Conservation (phyloP, 345 rosid species). For the Citrus reticulata region DNA sequence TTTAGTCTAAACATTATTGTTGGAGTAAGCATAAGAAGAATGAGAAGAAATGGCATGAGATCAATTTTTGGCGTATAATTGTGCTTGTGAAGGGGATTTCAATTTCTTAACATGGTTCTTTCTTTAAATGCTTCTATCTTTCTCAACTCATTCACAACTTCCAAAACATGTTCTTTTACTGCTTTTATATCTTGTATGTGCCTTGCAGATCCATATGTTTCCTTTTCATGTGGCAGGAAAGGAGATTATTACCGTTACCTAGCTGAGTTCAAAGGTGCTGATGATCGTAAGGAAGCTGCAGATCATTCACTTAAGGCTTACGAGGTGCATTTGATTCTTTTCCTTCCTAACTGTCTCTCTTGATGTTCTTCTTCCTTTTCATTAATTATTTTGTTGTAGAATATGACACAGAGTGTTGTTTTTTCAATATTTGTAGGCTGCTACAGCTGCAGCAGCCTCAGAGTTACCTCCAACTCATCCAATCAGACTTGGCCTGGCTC, state of each 20-base stretch:
- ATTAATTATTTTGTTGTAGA: background rate
- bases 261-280: conserved; percentile 45
- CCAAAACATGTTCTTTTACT: background rate
- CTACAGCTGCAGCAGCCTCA: conserved; percentile 39
- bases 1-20: background rate
- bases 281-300: conserved; percentile 52
- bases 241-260: conserved; percentile 54
- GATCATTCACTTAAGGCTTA: conserved; percentile 57
- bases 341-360: background rate
- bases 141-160: background rate
- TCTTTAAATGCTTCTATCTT: background rate
- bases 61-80: background rate
- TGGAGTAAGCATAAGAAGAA: background rate
- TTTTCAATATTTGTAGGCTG: conserved; percentile 33
- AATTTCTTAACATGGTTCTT: background rate
- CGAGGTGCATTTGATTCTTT: conserved; percentile 29
- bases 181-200: background rate
- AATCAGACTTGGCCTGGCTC: conserved; percentile 76
- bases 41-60: background rate
- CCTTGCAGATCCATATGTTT: background rate
- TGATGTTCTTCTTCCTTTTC: background rate
- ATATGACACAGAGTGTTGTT: background rate
- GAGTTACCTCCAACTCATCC: conserved; percentile 80
- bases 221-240: conserved; percentile 31
- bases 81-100: background rate